A percentile compares a stretch with the other conserved stretches of the same genome.
These are phyloP conservation scores for Talaromyces adpressus DNA, from an alignment of 495 filamentous ascomycete genomes.

Conservation along the genomic window DNA sequence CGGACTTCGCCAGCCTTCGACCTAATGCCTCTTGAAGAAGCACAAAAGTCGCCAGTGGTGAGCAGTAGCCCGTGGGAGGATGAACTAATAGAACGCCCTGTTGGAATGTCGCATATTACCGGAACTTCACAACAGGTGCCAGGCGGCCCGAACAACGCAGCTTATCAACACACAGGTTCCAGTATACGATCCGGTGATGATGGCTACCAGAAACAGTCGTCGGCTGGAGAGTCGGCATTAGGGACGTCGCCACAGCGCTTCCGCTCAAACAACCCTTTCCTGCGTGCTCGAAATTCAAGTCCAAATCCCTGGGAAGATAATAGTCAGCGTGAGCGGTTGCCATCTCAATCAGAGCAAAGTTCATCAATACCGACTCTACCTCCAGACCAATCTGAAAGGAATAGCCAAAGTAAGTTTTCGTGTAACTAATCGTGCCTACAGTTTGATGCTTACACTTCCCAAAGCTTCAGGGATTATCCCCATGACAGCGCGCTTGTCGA, in stretches of 20 bases:
- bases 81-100: conserved; percentile 20
- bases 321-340: conserved; percentile 13
- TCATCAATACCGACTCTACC: background rate
- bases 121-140: background rate
- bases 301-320: conserved; percentile 21
- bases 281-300: conserved; percentile 23
- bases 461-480: conserved; percentile 39
- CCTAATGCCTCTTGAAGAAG: conserved; percentile 37
- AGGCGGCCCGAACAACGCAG: conserved; percentile 5
- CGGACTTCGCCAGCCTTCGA: conserved; percentile 38
- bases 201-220: background rate
- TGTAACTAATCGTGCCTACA: background rate
- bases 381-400: conserved; percentile 3
- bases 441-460: background rate
- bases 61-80: conserved; percentile 25
- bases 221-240: background rate
- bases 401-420: conserved; percentile 8
- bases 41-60: conserved; percentile 34
- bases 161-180: background rate
- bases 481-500: conserved; percentile 39
- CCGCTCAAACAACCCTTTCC: conserved; percentile 39
- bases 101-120: background rate
- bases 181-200: background rate
- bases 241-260: conserved; percentile 13
- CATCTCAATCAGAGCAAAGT: background rate